Percentiles rank a stretch among this genome's conserved stretches.
These are phyloP conservation scores for Oryza longistaminata DNA, from an alignment of 176 grass and related monocot species.

Conservation along the genomic window DNA sequence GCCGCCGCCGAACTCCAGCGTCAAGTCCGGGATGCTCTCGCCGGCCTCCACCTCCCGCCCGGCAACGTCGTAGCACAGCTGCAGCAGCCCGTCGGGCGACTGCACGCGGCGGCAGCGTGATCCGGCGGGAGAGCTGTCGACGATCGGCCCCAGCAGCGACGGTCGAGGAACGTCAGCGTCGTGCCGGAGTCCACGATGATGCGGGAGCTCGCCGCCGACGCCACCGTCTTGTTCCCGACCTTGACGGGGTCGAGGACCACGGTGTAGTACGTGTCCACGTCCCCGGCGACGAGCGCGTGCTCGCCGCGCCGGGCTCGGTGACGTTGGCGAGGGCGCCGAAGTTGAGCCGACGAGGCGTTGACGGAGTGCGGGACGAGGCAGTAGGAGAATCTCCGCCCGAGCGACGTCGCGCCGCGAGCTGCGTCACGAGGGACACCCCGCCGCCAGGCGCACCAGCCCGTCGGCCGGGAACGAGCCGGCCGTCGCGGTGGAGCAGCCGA, in stretches of 20 bases:
- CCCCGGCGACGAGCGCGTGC: constrained; percentile 25
- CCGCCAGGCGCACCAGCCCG: constrained; percentile 57
- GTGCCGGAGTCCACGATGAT: constrained; percentile 73
- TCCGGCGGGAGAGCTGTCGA: constrained; percentile 20
- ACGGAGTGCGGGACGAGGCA: constrained; percentile 45
- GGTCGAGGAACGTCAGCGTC: constrained; percentile 48
- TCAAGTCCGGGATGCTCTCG: constrained; percentile 45
- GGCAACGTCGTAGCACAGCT: constrained; percentile 50
- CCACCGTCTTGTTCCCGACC: constrained; percentile 29
- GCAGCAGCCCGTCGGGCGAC: constrained; percentile 33
- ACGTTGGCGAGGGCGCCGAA: constrained; percentile 57
- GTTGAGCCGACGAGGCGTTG: constrained; percentile 48
- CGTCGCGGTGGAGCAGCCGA: constrained; percentile 51
- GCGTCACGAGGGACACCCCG: constrained; percentile 47
- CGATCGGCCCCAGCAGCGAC: constrained; percentile 22
- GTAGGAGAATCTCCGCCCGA: constrained; percentile 66
- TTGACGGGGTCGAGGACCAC: constrained; percentile 39
- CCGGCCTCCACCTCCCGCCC: not conserved
- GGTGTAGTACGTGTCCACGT: constrained; percentile 32
- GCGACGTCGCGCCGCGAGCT: constrained; percentile 24
- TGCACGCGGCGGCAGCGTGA: constrained; percentile 29
- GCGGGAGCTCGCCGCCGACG: not conserved
- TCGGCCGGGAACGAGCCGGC: constrained; percentile 34
- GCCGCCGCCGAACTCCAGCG: constrained; percentile 41
- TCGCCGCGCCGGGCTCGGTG: constrained; percentile 15